A percentile compares a stretch with the other conserved stretches of the same genome.
Conservation (phyloP, 768 basidiomycete genomes). For the Termitomyces sp. region DNA sequence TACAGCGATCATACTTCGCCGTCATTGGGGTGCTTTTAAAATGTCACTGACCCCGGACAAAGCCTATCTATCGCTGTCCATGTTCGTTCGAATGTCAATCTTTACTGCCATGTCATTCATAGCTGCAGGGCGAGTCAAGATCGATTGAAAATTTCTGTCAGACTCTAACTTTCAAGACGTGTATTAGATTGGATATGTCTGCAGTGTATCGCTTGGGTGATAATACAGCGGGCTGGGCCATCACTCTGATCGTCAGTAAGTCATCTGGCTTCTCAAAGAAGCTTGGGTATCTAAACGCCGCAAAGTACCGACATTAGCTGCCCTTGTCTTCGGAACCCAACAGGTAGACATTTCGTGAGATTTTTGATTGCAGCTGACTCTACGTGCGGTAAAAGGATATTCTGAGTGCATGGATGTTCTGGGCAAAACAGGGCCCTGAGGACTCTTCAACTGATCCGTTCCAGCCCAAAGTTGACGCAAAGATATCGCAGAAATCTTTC, state of each 20-base stretch:
- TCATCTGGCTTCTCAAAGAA: background rate
- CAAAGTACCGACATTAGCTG: constrained; percentile 1
- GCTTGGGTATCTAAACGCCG: background rate
- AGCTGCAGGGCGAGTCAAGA: background rate
- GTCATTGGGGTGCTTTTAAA: background rate
- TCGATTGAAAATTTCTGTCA: background rate
- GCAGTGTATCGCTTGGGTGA: background rate
- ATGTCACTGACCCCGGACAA: background rate
- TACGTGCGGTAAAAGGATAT: background rate
- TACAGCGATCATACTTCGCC: background rate
- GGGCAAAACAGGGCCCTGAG: background rate
- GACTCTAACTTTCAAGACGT: background rate
- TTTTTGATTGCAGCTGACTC: background rate
- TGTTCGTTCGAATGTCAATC: background rate
- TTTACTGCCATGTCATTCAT: background rate
- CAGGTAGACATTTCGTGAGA: background rate
- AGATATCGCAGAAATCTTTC: background rate
- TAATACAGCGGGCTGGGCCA: constrained; percentile 9
- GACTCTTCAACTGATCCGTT: background rate
- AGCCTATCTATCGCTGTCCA: background rate
- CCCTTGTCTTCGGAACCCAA: background rate
- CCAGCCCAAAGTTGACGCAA: background rate
- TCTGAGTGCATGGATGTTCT: background rate
- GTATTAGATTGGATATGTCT: background rate
- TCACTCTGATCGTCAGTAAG: constrained; percentile 15